These are phyloP conservation scores for Acephala macrosclerotiorum DNA, from an alignment of 2,329 filamentous ascomycete species.

Conservation along the genomic window DNA sequence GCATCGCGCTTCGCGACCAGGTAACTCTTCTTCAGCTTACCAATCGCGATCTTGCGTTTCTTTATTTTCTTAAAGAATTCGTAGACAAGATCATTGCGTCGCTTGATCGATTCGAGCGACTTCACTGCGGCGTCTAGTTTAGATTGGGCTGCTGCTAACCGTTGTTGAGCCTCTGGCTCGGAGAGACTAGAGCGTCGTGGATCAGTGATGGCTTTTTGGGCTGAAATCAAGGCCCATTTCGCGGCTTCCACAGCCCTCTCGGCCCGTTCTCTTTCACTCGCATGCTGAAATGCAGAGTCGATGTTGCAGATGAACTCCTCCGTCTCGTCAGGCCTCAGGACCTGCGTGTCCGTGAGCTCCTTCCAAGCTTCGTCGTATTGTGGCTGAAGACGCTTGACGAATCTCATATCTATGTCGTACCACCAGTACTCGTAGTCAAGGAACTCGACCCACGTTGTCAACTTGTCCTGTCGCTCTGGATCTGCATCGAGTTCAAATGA, in stretches of 20 bases:
- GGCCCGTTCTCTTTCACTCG: slow-evolving; percentile 31
- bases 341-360: slow-evolving; percentile 42
- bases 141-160: slow-evolving; percentile 27
- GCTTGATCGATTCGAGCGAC: slow-evolving; percentile 27
- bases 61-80: slow-evolving; percentile 25
- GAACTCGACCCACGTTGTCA: slow-evolving; percentile 52
- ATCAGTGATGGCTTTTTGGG: slow-evolving; percentile 27
- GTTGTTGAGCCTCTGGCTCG: slow-evolving; percentile 17
- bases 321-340: slow-evolving; percentile 43
- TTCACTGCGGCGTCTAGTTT: slow-evolving; percentile 32
- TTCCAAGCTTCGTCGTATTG: slow-evolving; percentile 44
- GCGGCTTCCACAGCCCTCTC: slow-evolving; percentile 29
- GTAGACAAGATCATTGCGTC: slow-evolving; percentile 33
- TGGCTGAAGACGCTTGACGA: slow-evolving; percentile 34
- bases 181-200: slow-evolving; percentile 24
- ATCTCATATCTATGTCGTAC: slow-evolving; percentile 22
- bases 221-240: slow-evolving; percentile 21
- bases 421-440: slow-evolving; percentile 41
- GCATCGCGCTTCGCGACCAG: slow-evolving; percentile 29
- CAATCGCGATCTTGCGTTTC: slow-evolving; percentile 19
- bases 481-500: slow-evolving; percentile 44
- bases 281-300: slow-evolving; percentile 21
- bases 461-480: slow-evolving; percentile 41
- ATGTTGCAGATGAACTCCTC: slow-evolving; percentile 36
- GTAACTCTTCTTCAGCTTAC: slow-evolving; percentile 41